Base-by-base conservation (phyloP, 164 flowering plant genomes). In the Aristolochia fimbriata region DNA sequence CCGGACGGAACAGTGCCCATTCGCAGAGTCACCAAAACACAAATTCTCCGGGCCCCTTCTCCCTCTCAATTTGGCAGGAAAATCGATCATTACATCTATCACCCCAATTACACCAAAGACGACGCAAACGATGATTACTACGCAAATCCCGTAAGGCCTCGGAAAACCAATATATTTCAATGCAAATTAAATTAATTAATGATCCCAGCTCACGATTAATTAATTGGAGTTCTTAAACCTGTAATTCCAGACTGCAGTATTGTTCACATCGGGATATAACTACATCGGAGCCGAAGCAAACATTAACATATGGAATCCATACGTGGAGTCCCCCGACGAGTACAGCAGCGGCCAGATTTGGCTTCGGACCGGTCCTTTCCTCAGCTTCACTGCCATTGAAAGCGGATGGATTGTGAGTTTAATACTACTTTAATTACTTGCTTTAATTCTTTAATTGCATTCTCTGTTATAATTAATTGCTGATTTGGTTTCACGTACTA, bases 1-100 rank as follows among this genome's bases (percentile, higher is more conserved):
- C 89, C 89, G 0, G 33, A 68, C 15, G 86, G 83, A 61, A 80
- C 86, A 22, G 56, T 84, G 17, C 89, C 86, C 10, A 57, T 81
- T 15, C 71, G 81, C 31, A 77, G 89, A 62, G 56, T 51, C 55
- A 63, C 21, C 30, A 65, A 62, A 11, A n/a, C 49, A 7, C 54
- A n/a, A 5, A 51, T 65, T 14, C 48, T 63, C 9, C 51, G 33
- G 20, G 45, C 59, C n/a, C 8, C n/a, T 54, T 46, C 65, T 22
- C 51, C 25, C 7, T 24, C 55, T 15, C 53, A 49, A 0, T 73
- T 59, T 59, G 71, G 74, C 47, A 76, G 65, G 50, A 74, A 71
- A 54, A 62, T 60, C 15, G 63, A 65, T 6, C 47, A 49, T 21
- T 13, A 47, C 27, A 9, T 48, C 9, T 49, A 56, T 15, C 15